A percentile compares a stretch with the other conserved stretches of the same genome.
These are phyloP conservation scores for Sicyos edulis DNA, from an alignment of 306 rosid species.

Conservation along the genomic window DNA sequence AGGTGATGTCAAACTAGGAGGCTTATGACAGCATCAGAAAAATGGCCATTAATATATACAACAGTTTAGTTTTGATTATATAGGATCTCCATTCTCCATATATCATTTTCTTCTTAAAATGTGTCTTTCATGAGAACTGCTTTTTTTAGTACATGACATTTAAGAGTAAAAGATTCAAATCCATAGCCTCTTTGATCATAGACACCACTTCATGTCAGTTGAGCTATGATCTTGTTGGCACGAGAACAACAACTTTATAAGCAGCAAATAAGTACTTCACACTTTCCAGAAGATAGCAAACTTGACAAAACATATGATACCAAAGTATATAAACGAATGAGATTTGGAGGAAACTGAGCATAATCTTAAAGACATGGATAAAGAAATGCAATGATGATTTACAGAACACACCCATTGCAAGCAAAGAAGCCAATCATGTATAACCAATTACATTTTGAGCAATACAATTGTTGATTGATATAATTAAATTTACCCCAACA, in stretches of 20 bases:
- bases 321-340: neutral
- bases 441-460: constrained; percentile 9
- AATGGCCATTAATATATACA: neutral
- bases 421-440: constrained; percentile 10
- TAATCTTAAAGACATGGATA: neutral
- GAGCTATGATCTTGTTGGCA: no score
- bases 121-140: neutral
- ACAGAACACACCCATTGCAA: neutral
- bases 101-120: constrained; percentile 13
- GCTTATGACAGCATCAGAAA: constrained; percentile 45
- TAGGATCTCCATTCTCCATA: neutral
- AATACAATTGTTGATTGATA: neutral
- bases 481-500: no score
- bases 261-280: neutral
- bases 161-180: no score
- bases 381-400: constrained; percentile 8
- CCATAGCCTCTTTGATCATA: no score
- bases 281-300: neutral
- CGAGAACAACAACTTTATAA: neutral
- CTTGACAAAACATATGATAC: neutral
- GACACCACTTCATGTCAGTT: no score
- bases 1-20: constrained; percentile 65
- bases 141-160: no score
- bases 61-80: no score
- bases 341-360: constrained; percentile 7